These are phyloP conservation scores for Umbelopsis vinacea DNA, from an alignment of 192 early-diverging fungal species.

Conservation along the genomic window DNA sequence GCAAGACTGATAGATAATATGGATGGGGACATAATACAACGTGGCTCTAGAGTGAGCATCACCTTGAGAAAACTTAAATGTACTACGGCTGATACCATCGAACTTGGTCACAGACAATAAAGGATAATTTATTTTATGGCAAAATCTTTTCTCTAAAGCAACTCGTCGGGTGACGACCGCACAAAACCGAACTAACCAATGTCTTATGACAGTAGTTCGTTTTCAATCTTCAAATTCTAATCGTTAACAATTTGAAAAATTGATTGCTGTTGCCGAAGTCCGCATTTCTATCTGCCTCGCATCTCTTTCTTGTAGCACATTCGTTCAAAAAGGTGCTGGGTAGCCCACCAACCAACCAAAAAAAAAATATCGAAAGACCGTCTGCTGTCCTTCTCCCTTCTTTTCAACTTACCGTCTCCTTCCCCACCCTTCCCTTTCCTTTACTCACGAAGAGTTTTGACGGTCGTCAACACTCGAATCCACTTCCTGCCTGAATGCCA, in stretches of 20 bases:
- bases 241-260: too few relatives aligned
- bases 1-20: conserved; percentile 39
- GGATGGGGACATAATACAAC: conserved; percentile 30
- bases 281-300: background rate
- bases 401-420: conserved; percentile 10
- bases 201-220: conserved; percentile 4
- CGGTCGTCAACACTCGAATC: background rate
- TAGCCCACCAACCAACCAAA: background rate
- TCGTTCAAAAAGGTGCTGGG: conserved; percentile 7
- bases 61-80: conserved; percentile 44
- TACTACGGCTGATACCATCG: background rate
- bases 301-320: conserved; percentile 1
- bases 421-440: conserved; percentile 22
- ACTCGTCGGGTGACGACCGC: conserved; percentile 9
- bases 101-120: background rate
- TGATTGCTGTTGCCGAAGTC: background rate
- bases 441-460: conserved; percentile 4
- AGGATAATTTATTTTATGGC: background rate
- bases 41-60: conserved; percentile 52
- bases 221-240: too few relatives aligned
- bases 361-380: conserved; percentile 16
- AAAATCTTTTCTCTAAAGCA: background rate
- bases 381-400: conserved; percentile 13
- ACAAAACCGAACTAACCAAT: background rate
- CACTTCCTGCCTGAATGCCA: conserved; percentile 14